Conservation (phyloP, 2,329 filamentous ascomycete genomes). For the Fusarium dimerum region DNA sequence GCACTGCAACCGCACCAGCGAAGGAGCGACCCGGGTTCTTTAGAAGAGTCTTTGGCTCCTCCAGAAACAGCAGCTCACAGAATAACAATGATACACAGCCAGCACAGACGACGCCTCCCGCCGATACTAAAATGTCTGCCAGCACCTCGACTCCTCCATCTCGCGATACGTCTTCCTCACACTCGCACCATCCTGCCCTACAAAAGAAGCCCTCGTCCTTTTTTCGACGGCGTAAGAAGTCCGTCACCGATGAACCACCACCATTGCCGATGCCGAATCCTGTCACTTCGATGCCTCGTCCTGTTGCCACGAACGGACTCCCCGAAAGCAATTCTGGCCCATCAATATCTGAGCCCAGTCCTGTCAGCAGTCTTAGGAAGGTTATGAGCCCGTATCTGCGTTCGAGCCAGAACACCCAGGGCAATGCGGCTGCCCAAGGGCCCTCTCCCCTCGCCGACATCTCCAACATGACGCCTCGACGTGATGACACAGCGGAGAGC, state of each 20-base stretch:
- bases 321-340: conserved; percentile 32
- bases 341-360: conserved; percentile 52
- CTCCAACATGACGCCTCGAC: conserved; percentile 25
- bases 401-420: conserved; percentile 30
- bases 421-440: conserved; percentile 28
- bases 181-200: conserved; percentile 55
- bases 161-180: conserved; percentile 45
- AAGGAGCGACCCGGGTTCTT: conserved; percentile 88
- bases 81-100: conserved; percentile 20
- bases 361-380: conserved; percentile 78
- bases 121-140: conserved; percentile 45
- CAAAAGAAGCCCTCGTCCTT: conserved; percentile 95
- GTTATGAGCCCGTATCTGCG: conserved; percentile 84
- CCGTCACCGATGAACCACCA: conserved; percentile 69
- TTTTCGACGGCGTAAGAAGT: conserved; percentile 92
- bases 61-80: conserved; percentile 50
- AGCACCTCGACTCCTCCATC: conserved; percentile 53
- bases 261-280: conserved; percentile 54
- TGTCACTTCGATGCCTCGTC: conserved; percentile 40
- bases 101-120: conserved; percentile 20
- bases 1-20: conserved; percentile 42
- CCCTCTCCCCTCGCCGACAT: conserved; percentile 28
- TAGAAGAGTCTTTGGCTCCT: conserved; percentile 81
- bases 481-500: conserved; percentile 20
- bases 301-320: conserved; percentile 37